Conservation (phyloP, 2,329 filamentous ascomycete species). For the Colletotrichum sublineola region DNA sequence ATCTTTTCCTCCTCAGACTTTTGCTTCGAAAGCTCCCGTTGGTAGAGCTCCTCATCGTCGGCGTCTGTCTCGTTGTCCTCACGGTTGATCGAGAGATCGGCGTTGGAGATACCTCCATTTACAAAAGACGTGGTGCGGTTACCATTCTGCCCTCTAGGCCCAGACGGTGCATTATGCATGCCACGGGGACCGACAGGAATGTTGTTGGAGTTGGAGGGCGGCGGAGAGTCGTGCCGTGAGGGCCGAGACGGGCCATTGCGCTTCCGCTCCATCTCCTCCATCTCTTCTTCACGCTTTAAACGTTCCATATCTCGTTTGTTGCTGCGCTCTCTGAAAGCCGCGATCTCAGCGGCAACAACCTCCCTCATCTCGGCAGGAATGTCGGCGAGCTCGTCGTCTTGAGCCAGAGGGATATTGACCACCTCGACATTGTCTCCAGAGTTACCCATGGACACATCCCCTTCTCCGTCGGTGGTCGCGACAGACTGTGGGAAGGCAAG, state of each 20-base stretch:
- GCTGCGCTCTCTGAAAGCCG: slow-evolving; percentile 92
- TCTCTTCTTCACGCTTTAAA: slow-evolving; percentile 88
- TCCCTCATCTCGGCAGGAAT: slow-evolving; percentile 97
- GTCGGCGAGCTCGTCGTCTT: slow-evolving; percentile 94
- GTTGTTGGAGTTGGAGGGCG: slow-evolving; percentile 74
- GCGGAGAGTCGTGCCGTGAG: slow-evolving; percentile 80
- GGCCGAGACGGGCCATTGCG: slow-evolving; percentile 74
- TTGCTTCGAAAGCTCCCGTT: slow-evolving; percentile 77
- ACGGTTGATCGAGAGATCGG: slow-evolving; percentile 66
- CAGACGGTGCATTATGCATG: slow-evolving; percentile 80
- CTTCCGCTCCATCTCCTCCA: slow-evolving; percentile 85
- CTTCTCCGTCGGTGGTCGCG: slow-evolving; percentile 68
- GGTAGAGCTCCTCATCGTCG: slow-evolving; percentile 87
- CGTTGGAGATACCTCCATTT: slow-evolving; percentile 79
- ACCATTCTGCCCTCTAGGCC: slow-evolving; percentile 75
- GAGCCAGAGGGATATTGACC: slow-evolving; percentile 87
- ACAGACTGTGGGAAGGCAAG: slow-evolving; percentile 76
- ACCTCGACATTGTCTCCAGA: slow-evolving; percentile 81
- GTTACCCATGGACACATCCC: slow-evolving; percentile 79
- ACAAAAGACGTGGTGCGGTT: slow-evolving; percentile 78
- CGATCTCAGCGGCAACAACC: slow-evolving; percentile 93
- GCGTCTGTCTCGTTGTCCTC: slow-evolving; percentile 92
- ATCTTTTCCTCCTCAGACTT: slow-evolving; percentile 82
- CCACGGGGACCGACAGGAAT: slow-evolving; percentile 82
- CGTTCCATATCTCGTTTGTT: slow-evolving; percentile 91